Evolutionary conservation across 2,329 filamentous ascomycete genomes (phyloP).

Genomic region (Hypoxylon sp.): DNA sequence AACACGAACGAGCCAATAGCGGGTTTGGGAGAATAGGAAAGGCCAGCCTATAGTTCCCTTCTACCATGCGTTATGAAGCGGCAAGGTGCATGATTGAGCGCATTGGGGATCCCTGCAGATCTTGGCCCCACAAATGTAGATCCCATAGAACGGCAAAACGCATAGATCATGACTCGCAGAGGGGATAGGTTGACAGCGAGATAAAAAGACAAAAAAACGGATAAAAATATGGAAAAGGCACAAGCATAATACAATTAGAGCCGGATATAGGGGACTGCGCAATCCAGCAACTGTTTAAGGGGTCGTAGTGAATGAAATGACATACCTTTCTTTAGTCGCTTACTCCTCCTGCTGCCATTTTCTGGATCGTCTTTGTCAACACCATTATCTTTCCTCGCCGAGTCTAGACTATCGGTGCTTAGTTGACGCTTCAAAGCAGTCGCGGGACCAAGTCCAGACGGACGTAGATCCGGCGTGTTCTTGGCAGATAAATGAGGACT

Average conservation of each 20-base stretch:
- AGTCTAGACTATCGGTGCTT: slow-evolving; percentile 65
- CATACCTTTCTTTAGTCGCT: slow-evolving; percentile 88
- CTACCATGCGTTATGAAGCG: slow-evolving; percentile 23
- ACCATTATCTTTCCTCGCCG: slow-evolving; percentile 57
- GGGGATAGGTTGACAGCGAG: background rate
- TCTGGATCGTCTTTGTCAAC: slow-evolving; percentile 67
- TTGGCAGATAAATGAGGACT: slow-evolving; percentile 71
- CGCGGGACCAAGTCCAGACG: slow-evolving; percentile 62
- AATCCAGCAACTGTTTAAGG: background rate
- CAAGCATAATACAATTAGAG: too few relatives aligned
- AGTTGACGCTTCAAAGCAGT: slow-evolving; percentile 80
- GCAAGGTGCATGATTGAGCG: slow-evolving; percentile 34
- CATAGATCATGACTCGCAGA: too few relatives aligned
- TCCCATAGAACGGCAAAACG: slow-evolving; percentile 11
- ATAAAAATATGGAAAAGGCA: background rate
- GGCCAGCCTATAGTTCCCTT: slow-evolving; percentile 15
- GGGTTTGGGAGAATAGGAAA: slow-evolving; percentile 2
- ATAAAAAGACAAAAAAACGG: background rate
- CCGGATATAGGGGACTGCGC: background rate
- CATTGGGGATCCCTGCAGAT: slow-evolving; percentile 21
- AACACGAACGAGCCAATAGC: slow-evolving; percentile 39
- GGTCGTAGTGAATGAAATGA: slow-evolving; percentile 18
- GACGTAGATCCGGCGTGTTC: slow-evolving; percentile 70
- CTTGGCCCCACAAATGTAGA: slow-evolving; percentile 14
- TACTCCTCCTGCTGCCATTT: slow-evolving; percentile 80